These are phyloP conservation scores for Yamadazyma epiphylla DNA, from an alignment of 1,139 yeast genomes.

Conservation along the genomic window DNA sequence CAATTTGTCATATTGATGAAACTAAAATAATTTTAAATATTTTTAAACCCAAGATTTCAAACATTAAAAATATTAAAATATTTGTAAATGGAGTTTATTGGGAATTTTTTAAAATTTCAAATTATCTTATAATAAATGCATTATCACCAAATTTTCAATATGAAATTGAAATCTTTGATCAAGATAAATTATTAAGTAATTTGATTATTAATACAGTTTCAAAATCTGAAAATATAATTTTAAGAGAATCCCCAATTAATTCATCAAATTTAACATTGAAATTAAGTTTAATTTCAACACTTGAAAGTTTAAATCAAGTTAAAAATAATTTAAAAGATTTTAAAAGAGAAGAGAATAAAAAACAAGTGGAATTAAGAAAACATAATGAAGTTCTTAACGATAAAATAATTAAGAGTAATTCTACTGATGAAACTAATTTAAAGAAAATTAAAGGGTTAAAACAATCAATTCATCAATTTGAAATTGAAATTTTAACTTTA, in stretches of 20 bases:
- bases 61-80: slow-evolving; percentile 37
- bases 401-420: slow-evolving; percentile 38
- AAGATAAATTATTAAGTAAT: slow-evolving; percentile 22
- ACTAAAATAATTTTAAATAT: slow-evolving; percentile 32
- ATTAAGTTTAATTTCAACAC: slow-evolving; percentile 58
- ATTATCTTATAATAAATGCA: slow-evolving; percentile 54
- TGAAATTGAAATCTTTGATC: slow-evolving; percentile 48
- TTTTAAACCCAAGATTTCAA: slow-evolving; percentile 40
- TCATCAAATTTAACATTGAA: slow-evolving; percentile 60
- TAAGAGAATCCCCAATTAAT: slow-evolving; percentile 15
- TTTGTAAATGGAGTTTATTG: slow-evolving; percentile 61
- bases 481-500: slow-evolving; percentile 30
- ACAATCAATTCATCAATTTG: slow-evolving; percentile 40
- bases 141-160: slow-evolving; percentile 66
- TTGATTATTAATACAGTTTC: slow-evolving; percentile 35
- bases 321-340: slow-evolving; percentile 52
- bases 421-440: slow-evolving; percentile 21
- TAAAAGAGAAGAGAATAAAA: slow-evolving; percentile 60
- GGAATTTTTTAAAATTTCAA: slow-evolving; percentile 44
- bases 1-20: slow-evolving; percentile 29
- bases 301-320: slow-evolving; percentile 49
- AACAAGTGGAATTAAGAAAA: slow-evolving; percentile 46
- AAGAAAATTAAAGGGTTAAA: slow-evolving; percentile 41
- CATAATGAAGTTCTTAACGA: slow-evolving; percentile 56
- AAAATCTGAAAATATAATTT: slow-evolving; percentile 10